Evolutionary conservation across 108 stramenopile genomes (phyloP).

Genomic region (Craspedostauros australis): DNA sequence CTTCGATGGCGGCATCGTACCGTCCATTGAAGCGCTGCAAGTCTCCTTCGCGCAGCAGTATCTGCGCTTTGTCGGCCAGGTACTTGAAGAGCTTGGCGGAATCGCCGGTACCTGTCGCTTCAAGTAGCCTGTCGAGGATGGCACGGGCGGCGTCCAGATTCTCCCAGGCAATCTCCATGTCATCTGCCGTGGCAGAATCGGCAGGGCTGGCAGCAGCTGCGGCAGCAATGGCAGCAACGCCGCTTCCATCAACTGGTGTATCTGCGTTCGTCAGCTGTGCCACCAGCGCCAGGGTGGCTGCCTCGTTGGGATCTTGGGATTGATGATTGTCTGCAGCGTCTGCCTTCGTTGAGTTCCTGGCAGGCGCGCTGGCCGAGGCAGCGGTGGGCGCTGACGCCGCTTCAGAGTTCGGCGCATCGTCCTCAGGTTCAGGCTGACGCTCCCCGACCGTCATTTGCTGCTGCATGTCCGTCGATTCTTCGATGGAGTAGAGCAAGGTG

Average conservation of each 20-base stretch:
- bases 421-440: conserved; percentile 7
- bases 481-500: conserved; percentile 74
- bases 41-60: conserved; percentile 69
- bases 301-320: conserved; percentile 3
- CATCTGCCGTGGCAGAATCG: conserved; percentile 37
- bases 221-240: no score
- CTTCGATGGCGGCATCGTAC: conserved; percentile 42
- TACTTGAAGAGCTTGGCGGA: neutral
- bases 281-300: no score
- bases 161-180: conserved; percentile 85
- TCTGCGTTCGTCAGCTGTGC: no score
- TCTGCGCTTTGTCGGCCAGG: conserved; percentile 62
- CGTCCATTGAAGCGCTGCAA: conserved; percentile 63
- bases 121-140: conserved; percentile 37
- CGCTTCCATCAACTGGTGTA: no score
- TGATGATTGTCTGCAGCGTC: conserved; percentile 5
- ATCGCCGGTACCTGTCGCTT: neutral
- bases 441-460: conserved; percentile 8
- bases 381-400: neutral
- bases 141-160: conserved; percentile 74
- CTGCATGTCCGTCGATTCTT: conserved; percentile 51
- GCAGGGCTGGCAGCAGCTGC: no score
- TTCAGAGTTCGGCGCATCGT: neutral
- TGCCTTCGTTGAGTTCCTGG: neutral
- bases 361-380: neutral